These are phyloP conservation scores for Vaccinium myrtillus DNA, from an alignment of 148 eudicot genomes.

Conservation along the genomic window DNA sequence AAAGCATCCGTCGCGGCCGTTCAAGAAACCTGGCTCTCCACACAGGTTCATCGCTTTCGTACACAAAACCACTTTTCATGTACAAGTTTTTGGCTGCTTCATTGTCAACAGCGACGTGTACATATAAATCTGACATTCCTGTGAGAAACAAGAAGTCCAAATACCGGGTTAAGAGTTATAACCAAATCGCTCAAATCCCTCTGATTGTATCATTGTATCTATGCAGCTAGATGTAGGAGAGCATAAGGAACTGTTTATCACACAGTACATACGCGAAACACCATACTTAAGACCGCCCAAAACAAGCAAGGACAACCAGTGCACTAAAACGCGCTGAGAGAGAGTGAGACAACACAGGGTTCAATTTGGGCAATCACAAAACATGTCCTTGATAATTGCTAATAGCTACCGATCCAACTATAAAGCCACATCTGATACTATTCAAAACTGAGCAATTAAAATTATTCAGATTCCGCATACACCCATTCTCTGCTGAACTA, in stretches of 20 bases:
- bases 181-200: neutral
- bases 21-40: constrained; percentile 81
- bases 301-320: no score
- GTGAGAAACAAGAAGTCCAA: constrained; percentile 12
- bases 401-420: neutral
- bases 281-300: neutral
- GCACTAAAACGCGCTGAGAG: neutral
- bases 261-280: neutral
- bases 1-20: constrained; percentile 76
- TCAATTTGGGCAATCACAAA: neutral
- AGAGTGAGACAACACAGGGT: neutral
- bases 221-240: neutral
- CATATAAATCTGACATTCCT: constrained; percentile 89
- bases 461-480: neutral
- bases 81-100: constrained; percentile 79
- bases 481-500: no score
- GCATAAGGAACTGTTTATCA: neutral
- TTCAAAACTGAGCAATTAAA: neutral
- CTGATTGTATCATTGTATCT: neutral
- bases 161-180: neutral
- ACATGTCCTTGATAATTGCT: neutral
- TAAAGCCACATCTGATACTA: neutral
- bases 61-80: constrained; percentile 72
- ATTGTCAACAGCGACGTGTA: constrained; percentile 85
- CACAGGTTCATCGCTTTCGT: constrained; percentile 83